Conservation (phyloP, 2,329 filamentous ascomycete species). For the Phyllosticta paracitricarpa region DNA sequence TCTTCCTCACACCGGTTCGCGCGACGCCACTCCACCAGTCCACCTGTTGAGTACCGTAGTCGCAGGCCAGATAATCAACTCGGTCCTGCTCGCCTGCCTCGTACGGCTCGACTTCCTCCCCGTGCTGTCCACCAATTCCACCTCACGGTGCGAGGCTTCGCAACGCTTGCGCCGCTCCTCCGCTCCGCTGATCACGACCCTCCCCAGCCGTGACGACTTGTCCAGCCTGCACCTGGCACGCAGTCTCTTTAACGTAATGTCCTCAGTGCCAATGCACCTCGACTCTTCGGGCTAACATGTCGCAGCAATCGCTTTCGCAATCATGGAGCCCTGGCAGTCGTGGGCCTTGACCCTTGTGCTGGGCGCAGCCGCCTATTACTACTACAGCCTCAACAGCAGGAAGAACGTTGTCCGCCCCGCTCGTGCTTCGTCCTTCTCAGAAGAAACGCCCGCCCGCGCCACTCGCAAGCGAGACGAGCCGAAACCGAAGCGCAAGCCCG, state of each 20-base stretch:
- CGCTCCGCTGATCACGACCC: not conserved
- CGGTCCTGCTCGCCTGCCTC: not conserved
- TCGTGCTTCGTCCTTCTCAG: not conserved
- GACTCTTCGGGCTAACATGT: not conserved
- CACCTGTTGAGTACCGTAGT: not conserved
- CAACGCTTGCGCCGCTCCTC: not conserved
- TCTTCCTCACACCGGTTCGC: not conserved
- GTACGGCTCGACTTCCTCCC: not conserved
- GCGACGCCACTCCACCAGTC: not conserved
- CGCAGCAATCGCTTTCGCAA: not conserved
- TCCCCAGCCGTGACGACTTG: not conserved
- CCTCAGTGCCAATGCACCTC: conserved; percentile 2
- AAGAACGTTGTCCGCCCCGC: conserved; percentile 12
- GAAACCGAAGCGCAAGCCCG: conserved; percentile 8
- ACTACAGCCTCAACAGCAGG: conserved; percentile 18
- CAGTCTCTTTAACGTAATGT: not conserved
- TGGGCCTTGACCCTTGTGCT: conserved; percentile 25
- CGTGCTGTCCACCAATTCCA: not conserved
- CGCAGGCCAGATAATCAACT: not conserved
- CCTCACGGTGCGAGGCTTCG: not conserved
- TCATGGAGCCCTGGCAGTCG: conserved; percentile 15
- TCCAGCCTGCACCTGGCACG: not conserved
- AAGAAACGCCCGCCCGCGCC: conserved; percentile 5
- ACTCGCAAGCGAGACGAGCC: conserved; percentile 7
- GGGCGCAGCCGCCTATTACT: conserved; percentile 19